phyloP scores from a whole-genome alignment of 78 protist genomes.

The Dictyostelium discoideum region DNA sequence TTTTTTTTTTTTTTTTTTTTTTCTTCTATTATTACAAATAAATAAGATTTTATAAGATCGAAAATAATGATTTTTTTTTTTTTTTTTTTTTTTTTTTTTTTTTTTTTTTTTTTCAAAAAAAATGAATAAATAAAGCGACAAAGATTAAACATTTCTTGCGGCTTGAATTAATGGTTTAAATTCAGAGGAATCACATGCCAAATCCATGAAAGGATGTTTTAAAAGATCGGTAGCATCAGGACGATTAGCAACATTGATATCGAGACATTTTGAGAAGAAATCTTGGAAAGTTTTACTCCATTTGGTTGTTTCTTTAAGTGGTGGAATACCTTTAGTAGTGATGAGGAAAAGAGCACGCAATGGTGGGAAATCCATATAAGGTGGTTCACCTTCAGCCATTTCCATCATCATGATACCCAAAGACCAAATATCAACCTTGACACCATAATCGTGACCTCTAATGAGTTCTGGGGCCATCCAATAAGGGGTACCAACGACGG shows the following conservation, averaged over 20 bases:
- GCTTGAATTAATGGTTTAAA: conserved; percentile 72
- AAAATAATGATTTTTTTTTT: background rate
- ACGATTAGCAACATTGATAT: conserved; percentile 75
- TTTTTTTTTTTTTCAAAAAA: background rate
- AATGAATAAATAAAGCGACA: too few species aligned
- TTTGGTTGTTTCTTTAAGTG: conserved; percentile 76
- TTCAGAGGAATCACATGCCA: conserved; percentile 58
- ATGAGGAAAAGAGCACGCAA: conserved; percentile 95
- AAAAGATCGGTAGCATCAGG: conserved; percentile 59
- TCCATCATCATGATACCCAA: conserved; percentile 96
- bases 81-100: background rate
- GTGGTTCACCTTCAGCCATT: conserved; percentile 96
- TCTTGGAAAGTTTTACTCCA: conserved; percentile 88
- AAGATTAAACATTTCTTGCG: conserved; percentile 45
- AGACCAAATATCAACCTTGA: conserved; percentile 95
- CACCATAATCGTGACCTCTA: conserved; percentile 93
- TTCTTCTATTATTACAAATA: background rate
- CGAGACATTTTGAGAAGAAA: conserved; percentile 89
- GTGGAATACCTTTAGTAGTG: conserved; percentile 94
- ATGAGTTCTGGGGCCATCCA: conserved; percentile 98
- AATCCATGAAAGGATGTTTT: conserved; percentile 73
- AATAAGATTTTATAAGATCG: background rate
- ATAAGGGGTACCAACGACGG: conserved; percentile 97
- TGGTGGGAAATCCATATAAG: conserved; percentile 93
- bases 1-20: background rate